Conservation (phyloP, 192 early-diverging fungal species). For the Coemansia sp. region DNA sequence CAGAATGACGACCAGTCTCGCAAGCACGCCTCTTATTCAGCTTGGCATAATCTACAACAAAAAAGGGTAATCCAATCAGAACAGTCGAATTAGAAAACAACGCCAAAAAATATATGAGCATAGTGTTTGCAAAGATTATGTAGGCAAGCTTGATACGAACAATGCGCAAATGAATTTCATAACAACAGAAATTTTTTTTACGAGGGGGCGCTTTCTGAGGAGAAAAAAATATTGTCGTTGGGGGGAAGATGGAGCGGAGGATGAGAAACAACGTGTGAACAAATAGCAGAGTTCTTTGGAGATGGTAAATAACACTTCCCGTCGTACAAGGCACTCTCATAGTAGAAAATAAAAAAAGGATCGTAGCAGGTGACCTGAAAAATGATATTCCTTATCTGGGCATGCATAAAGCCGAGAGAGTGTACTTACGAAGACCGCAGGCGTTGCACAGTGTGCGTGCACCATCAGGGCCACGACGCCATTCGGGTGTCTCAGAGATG, state of each 20-base stretch:
- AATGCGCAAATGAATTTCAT: not conserved
- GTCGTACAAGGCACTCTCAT: not conserved
- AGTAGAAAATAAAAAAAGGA: not conserved
- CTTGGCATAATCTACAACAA: conserved; percentile 56
- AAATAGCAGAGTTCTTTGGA: not conserved
- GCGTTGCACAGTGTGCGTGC: conserved; percentile 94
- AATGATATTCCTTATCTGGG: not conserved
- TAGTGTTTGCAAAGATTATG: not conserved
- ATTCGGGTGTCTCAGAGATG: conserved; percentile 89
- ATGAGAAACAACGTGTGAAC: not conserved
- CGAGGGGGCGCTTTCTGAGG: not conserved
- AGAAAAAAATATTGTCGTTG: not conserved
- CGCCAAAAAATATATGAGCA: not conserved
- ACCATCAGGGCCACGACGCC: conserved; percentile 91
- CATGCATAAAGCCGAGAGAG: not conserved
- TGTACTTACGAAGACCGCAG: conserved; percentile 82
- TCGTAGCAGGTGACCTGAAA: not conserved
- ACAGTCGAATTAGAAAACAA: not conserved
- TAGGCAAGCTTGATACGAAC: conserved; percentile 13
- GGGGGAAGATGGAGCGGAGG: not conserved
- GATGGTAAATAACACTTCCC: not conserved
- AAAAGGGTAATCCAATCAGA: not conserved
- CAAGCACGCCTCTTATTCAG: conserved; percentile 56
- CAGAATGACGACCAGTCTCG: conserved; percentile 28
- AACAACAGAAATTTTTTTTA: not conserved